Conservation (phyloP, 805 yeast genomes). For the Scheffersomyces coipomensis region DNA sequence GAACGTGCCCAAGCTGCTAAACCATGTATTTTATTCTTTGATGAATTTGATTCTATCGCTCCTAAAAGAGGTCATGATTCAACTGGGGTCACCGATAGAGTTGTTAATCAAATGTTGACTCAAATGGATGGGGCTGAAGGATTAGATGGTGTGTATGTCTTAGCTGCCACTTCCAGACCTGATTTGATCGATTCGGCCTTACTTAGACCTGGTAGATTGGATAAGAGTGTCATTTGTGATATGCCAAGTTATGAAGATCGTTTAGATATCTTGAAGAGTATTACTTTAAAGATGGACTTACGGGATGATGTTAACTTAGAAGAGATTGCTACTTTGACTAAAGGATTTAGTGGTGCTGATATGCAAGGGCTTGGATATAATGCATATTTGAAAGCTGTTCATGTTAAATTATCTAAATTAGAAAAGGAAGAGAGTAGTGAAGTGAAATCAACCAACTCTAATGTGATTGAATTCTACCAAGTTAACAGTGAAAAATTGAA, state of each 20-base stretch:
- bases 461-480: slow-evolving; percentile 40
- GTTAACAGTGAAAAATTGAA: slow-evolving; percentile 32
- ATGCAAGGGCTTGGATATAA: slow-evolving; percentile 89
- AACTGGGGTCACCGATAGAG: slow-evolving; percentile 96
- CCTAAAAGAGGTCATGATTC: slow-evolving; percentile 98
- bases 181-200: slow-evolving; percentile 94
- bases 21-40: slow-evolving; percentile 90
- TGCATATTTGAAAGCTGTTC: slow-evolving; percentile 86
- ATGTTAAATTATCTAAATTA: slow-evolving; percentile 56
- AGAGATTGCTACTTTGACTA: slow-evolving; percentile 56
- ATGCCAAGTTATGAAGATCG: slow-evolving; percentile 75
- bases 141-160: slow-evolving; percentile 90
- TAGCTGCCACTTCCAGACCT: slow-evolving; percentile 96
- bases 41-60: slow-evolving; percentile 95
- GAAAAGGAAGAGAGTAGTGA: slow-evolving; percentile 29
- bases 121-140: slow-evolving; percentile 99
- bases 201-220: slow-evolving; percentile 93
- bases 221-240: slow-evolving; percentile 87
- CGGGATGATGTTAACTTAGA: slow-evolving; percentile 48
- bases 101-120: slow-evolving; percentile 93
- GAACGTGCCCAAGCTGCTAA: slow-evolving; percentile 94
- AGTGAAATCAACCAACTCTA: slow-evolving; percentile 5
- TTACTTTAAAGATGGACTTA: slow-evolving; percentile 61
- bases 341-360: slow-evolving; percentile 93
- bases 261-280: slow-evolving; percentile 62